Percentiles rank a stretch among this genome's conserved stretches.
Conservation (phyloP, 768 basidiomycete species). For the Termitomyces sp. region DNA sequence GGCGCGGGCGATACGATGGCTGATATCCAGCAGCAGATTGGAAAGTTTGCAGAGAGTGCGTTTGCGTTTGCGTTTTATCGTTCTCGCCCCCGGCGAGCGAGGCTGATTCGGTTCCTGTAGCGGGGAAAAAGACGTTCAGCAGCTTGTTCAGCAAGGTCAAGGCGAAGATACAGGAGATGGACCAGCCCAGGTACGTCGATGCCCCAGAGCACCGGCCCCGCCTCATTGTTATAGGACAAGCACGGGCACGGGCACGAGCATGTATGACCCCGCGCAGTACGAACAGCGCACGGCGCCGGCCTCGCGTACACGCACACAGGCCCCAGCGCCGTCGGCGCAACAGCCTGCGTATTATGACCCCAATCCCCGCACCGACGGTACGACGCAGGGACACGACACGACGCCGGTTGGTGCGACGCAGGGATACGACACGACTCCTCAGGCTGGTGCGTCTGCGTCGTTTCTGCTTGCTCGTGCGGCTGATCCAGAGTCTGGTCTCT, state of each 20-base stretch:
- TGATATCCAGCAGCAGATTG: slow-evolving; percentile 72
- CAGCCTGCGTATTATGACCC: slow-evolving; percentile 28
- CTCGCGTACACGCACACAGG: slow-evolving; percentile 2
- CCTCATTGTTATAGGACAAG: too few relatives aligned
- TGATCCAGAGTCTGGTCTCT: too few relatives aligned
- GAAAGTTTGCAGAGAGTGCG: slow-evolving; percentile 74
- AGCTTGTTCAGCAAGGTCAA: slow-evolving; percentile 70
- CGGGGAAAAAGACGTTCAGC: slow-evolving; percentile 75
- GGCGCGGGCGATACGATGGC: slow-evolving; percentile 43
- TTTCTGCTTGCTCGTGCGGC: background rate
- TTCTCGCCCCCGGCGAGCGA: too few relatives aligned
- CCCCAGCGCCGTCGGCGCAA: slow-evolving; percentile 13
- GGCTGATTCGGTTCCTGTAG: slow-evolving; percentile 26
- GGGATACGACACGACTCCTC: too few relatives aligned
- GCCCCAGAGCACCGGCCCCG: too few relatives aligned
- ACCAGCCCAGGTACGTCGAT: slow-evolving; percentile 41
- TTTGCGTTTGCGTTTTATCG: background rate
- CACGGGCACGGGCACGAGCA: background rate
- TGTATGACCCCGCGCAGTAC: slow-evolving; percentile 8
- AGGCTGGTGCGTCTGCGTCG: background rate
- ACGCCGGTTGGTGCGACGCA: background rate
- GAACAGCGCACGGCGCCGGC: slow-evolving; percentile 7
- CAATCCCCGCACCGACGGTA: slow-evolving; percentile 13
- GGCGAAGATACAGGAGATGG: slow-evolving; percentile 79
- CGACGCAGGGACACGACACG: slow-evolving; percentile 15